phyloP scores from a whole-genome alignment of 495 filamentous ascomycete genomes.

The Aspergillus olivimuriae region DNA sequence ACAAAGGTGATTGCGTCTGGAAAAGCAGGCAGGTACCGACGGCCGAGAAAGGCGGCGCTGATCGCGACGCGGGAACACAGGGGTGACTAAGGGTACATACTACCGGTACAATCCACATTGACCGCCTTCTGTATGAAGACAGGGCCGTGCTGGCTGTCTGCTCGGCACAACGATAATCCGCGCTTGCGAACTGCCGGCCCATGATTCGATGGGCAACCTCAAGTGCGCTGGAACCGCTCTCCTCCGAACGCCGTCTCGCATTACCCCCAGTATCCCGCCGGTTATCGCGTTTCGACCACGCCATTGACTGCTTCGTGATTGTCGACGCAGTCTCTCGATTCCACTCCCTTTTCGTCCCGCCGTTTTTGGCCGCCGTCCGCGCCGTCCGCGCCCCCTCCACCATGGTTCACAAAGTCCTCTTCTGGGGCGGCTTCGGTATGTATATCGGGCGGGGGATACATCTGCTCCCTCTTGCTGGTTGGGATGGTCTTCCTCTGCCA shows the following conservation, averaged over 20 bases:
- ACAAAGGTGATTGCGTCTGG: no score
- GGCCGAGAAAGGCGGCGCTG: constrained; percentile 3
- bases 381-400: constrained; percentile 6
- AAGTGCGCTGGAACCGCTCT: constrained; percentile 16
- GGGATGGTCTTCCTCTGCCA: no score
- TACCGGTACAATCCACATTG: no score
- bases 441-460: constrained; percentile 10
- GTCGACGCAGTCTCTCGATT: neutral
- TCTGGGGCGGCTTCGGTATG: constrained; percentile 97
- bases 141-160: no score
- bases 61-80: constrained; percentile 2
- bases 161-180: constrained; percentile 26
- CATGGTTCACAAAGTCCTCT: constrained; percentile 77
- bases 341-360: neutral
- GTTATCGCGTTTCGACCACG: neutral
- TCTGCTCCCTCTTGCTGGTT: neutral
- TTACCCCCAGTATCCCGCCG: neutral
- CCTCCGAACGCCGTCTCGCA: constrained; percentile 6
- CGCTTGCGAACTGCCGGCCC: constrained; percentile 32
- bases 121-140: no score
- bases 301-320: neutral
- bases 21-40: no score
- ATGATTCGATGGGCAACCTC: constrained; percentile 37
- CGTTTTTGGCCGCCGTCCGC: neutral
- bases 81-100: neutral